A percentile compares a stretch with the other conserved stretches of the same genome.
Conservation (phyloP, 164 flowering plant genomes). For the Tetracentron sinense region DNA sequence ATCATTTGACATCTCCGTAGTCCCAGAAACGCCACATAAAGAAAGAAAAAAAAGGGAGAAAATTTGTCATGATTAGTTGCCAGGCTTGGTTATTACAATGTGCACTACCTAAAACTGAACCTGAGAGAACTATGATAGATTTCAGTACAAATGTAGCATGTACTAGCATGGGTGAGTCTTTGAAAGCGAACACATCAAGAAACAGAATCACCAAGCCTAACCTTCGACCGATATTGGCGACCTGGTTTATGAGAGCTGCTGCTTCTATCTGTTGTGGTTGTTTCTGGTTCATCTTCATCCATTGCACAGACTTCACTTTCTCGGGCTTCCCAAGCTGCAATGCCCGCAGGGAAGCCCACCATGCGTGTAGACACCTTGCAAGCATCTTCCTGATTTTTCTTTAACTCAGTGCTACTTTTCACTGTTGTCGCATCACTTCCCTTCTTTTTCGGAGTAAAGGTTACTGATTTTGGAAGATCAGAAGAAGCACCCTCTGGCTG, state of each 20-base stretch:
- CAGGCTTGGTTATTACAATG: no score
- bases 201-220: conserved; percentile 13
- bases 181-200: no score
- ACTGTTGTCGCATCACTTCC: conserved; percentile 16
- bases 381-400: conserved; percentile 22
- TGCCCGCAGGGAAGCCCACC: conserved; percentile 29
- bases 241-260: conserved; percentile 28
- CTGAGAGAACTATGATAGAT: no score
- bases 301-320: conserved; percentile 59
- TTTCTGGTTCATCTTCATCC: conserved; percentile 72
- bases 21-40: no score
- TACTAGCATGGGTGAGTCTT: no score
- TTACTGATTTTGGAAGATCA: conserved; percentile 47
- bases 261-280: conserved; percentile 9
- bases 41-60: no score
- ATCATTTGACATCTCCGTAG: no score
- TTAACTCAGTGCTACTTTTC: conserved; percentile 14
- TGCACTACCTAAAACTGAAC: no score
- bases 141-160: no score
- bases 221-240: conserved; percentile 60
- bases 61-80: no score
- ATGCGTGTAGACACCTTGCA: conserved; percentile 18
- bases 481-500: conserved; percentile 23
- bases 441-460: conserved; percentile 65
- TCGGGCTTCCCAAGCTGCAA: conserved; percentile 40